Base-by-base conservation (phyloP, 2,329 filamentous ascomycete genomes). In the Paracorniculantispora psalliotae region DNA sequence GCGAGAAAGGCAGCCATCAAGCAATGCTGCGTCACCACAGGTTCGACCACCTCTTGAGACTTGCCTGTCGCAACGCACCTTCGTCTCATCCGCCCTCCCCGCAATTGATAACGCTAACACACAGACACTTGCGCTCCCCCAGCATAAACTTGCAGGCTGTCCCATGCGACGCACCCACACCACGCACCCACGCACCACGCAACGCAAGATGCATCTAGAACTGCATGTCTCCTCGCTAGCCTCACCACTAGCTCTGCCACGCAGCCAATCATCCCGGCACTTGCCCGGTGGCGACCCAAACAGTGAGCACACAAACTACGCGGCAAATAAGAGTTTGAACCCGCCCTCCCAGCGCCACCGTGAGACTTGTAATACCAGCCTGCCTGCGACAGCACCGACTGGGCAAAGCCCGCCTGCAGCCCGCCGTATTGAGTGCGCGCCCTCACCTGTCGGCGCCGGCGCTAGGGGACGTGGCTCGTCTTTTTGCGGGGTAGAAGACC, bases 141-240 rank as follows among this genome's bases (percentile, higher is more conserved):
- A 35, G 52, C 21, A 46, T 33, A 53, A 25, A 2, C 28, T 33
- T 28, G 25, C 26, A 21, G 25, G 51, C 51, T 54, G n/a, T n/a
- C n/a, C 41, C 41, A 35, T 56, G 44, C 54, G 13, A 25, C 46
- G 51, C 47, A 57, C 55, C 47, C 39, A 35, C 13, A 57, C n/a
- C n/a, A n/a, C n/a, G n/a, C n/a, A n/a, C n/a, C n/a, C n/a, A n/a
- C n/a, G n/a, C n/a, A n/a, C n/a, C n/a, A n/a, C 44, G 21, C 13
- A n/a, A 21, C 46, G 44, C 46, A 50, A 57, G 55, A 50, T 57
- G 46, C 44, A 57, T 57, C 55, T 57, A 57, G 55, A 57, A 57
- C 47, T 57, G 47, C 55, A 51, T 30, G 17, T n/a, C n/a, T n/a
- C 28, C 26, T 47, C 55, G 2, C 44, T 47, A 47, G 44, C 44